Evolutionary conservation across 1,284 basidiomycete genomes (phyloP).

Genomic region (Rhodofomes roseus): DNA sequence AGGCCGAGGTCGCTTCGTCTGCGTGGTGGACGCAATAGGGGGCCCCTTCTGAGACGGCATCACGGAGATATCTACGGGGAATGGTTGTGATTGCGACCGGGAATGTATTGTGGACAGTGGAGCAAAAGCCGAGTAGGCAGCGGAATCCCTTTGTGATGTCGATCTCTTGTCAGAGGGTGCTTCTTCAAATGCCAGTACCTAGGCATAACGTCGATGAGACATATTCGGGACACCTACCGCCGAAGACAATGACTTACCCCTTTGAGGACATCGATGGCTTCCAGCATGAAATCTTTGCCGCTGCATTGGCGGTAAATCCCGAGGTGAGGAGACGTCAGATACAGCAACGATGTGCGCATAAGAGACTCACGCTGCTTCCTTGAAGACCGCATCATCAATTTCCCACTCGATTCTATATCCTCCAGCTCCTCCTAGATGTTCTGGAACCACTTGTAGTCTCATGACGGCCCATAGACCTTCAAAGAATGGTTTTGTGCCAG

Average conservation of each 20-base stretch:
- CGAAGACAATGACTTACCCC: constrained; percentile 49
- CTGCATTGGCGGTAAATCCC: constrained; percentile 36
- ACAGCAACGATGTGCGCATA: constrained; percentile 14
- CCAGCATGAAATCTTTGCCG: constrained; percentile 81
- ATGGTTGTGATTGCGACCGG: constrained; percentile 53
- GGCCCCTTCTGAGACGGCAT: constrained; percentile 32
- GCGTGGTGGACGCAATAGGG: constrained; percentile 37
- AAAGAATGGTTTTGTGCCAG: constrained; percentile 78
- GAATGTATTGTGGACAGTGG: constrained; percentile 41
- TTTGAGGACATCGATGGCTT: constrained; percentile 78
- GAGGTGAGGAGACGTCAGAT: constrained; percentile 12
- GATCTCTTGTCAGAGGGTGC: constrained; percentile 39
- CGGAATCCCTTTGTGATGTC: constrained; percentile 32
- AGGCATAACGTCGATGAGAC: constrained; percentile 4
- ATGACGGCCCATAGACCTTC: constrained; percentile 72
- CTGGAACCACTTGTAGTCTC: constrained; percentile 68
- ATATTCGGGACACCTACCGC: background rate
- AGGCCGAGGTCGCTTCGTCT: constrained; percentile 47
- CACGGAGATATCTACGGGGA: constrained; percentile 34
- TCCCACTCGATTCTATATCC: constrained; percentile 68
- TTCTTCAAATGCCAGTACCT: constrained; percentile 62
- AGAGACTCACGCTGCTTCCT: constrained; percentile 72
- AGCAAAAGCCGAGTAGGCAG: constrained; percentile 30
- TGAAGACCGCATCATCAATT: constrained; percentile 80
- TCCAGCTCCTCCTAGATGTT: constrained; percentile 71